Conservation (phyloP, 768 basidiomycete genomes). For the Ramaria sp. region DNA sequence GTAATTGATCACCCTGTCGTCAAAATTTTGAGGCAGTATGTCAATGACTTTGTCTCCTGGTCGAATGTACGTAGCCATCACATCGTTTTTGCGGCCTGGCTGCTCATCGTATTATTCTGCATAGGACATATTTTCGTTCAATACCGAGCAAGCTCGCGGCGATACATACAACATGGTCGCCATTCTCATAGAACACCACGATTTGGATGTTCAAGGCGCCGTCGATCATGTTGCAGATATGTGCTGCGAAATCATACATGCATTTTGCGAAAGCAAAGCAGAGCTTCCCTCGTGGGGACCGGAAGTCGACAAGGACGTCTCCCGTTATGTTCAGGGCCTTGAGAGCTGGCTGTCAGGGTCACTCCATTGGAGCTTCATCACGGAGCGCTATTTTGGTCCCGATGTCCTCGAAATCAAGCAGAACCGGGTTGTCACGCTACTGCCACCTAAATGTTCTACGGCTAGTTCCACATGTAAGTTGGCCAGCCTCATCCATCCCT, state of each 20-base stretch:
- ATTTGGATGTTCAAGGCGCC: slow-evolving; percentile 26
- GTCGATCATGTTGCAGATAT: slow-evolving; percentile 19
- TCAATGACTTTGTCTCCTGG: slow-evolving; percentile 43
- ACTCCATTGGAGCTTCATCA: slow-evolving; percentile 64
- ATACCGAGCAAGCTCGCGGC: slow-evolving; percentile 29
- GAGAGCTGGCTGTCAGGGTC: slow-evolving; percentile 67
- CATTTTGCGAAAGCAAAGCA: no score
- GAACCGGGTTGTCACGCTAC: no score
- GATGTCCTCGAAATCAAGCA: no score
- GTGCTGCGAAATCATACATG: no score
- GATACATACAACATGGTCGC: slow-evolving; percentile 33
- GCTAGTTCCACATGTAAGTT: no score
- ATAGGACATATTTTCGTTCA: slow-evolving; percentile 32
- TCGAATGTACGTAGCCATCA: slow-evolving; percentile 25
- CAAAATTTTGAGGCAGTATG: slow-evolving; percentile 31
- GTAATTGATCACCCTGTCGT: slow-evolving; percentile 41
- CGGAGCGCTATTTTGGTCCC: slow-evolving; percentile 54
- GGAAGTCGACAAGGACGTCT: slow-evolving; percentile 39
- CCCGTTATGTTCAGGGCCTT: slow-evolving; percentile 48
- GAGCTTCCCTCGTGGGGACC: slow-evolving; percentile 40
- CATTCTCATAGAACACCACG: slow-evolving; percentile 28
- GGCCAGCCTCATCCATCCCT: no score
- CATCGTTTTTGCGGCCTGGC: not conserved
- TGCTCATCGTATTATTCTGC: not conserved
- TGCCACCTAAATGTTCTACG: no score